A percentile compares a stretch with the other conserved stretches of the same genome.
These are phyloP conservation scores for Umbelopsis sp. DNA, from an alignment of 192 early-diverging fungal genomes.

Conservation along the genomic window DNA sequence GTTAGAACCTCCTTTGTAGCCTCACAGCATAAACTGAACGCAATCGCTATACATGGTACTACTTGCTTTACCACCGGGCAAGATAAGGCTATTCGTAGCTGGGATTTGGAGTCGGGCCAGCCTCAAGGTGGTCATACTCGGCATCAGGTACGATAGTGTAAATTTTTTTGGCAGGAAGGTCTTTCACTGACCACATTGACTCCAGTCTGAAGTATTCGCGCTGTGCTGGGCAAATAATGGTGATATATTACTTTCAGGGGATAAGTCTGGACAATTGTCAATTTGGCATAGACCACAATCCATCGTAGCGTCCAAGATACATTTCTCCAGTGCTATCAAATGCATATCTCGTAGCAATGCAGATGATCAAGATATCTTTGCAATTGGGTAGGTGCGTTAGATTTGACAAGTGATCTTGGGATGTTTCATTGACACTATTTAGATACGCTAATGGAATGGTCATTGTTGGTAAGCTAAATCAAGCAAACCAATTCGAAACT, in stretches of 20 bases:
- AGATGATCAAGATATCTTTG: constrained; percentile 5
- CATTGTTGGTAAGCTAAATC: not conserved
- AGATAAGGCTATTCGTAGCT: constrained; percentile 4
- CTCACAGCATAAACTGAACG: constrained; percentile 5
- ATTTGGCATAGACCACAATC: constrained; percentile 4
- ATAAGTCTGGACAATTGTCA: not conserved
- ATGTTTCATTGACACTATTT: not conserved
- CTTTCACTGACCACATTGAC: not conserved
- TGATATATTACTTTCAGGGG: not conserved
- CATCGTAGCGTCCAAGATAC: not conserved
- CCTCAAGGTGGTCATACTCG: constrained; percentile 1
- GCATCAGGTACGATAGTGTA: constrained; percentile 5
- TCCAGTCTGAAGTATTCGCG: not conserved
- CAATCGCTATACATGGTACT: not conserved
- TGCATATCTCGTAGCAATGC: not conserved
- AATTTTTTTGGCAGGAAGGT: not conserved
- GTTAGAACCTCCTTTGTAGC: not conserved
- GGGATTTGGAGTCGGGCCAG: not conserved
- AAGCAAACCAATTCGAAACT: constrained; percentile 2
- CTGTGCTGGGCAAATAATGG: constrained; percentile 5
- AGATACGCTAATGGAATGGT: constrained; percentile 17
- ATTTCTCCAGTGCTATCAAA: not conserved
- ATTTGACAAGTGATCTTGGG: too few relatives aligned
- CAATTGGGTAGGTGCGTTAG: not conserved
- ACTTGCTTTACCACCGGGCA: not conserved